Evolutionary conservation across 2,329 filamentous ascomycete genomes (phyloP).

Genomic region (Aurifilum marmelostoma): DNA sequence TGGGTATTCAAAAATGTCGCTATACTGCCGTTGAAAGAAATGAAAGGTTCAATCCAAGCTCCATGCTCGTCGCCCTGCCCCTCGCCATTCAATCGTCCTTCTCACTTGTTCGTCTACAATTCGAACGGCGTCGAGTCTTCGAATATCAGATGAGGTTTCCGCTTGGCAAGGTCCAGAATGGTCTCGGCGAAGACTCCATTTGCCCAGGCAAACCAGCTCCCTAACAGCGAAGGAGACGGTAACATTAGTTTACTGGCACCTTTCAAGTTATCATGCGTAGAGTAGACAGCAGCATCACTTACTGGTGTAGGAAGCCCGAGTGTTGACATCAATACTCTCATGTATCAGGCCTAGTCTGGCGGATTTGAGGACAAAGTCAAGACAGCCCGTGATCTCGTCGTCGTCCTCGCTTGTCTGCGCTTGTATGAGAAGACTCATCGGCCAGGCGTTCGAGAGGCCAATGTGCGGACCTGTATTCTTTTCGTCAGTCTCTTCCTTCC

Average conservation of each 20-base stretch:
- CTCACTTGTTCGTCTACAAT: constrained; percentile 24
- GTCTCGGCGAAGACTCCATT: constrained; percentile 96
- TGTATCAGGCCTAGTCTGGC: constrained; percentile 82
- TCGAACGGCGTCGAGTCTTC: constrained; percentile 34
- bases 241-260: constrained; percentile 27
- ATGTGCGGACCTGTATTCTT: constrained; percentile 62
- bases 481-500: constrained; percentile 21
- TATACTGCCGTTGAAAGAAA: not conserved
- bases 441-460: constrained; percentile 90
- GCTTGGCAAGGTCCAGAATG: constrained; percentile 82
- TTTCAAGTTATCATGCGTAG: not conserved
- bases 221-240: constrained; percentile 38
- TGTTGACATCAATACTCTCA: constrained; percentile 86
- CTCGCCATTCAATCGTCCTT: not conserved
- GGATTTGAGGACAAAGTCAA: constrained; percentile 75
- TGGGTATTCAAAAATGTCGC: not conserved
- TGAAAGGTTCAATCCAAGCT: not conserved
- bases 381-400: constrained; percentile 73
- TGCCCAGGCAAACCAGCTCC: constrained; percentile 78
- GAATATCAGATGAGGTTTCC: constrained; percentile 84
- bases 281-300: constrained; percentile 36
- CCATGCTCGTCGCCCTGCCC: not conserved
- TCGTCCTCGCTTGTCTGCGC: constrained; percentile 87
- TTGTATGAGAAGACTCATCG: constrained; percentile 91
- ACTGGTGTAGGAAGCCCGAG: constrained; percentile 70